These are phyloP conservation scores for Orbilia brochopaga DNA, from an alignment of 2,329 filamentous ascomycete species.

Conservation along the genomic window DNA sequence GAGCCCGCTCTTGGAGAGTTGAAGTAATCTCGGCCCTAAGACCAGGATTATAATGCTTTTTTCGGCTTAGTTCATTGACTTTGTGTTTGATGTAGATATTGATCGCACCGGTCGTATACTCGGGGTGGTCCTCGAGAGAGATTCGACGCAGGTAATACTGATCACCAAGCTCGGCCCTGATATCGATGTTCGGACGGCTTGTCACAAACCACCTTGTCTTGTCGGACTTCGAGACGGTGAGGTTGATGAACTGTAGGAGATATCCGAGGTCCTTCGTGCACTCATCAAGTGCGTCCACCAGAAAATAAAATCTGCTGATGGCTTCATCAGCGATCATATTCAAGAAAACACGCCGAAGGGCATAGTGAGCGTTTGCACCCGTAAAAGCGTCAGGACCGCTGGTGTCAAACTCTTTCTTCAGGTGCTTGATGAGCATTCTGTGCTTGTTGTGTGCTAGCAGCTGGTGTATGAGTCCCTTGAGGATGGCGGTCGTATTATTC, in stretches of 20 bases:
- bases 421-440: background rate
- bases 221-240: conserved; percentile 50
- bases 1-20: no score
- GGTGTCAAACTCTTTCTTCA: conserved; percentile 4
- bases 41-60: no score
- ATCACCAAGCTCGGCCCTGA: no score
- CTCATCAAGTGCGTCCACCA: conserved; percentile 63
- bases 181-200: conserved; percentile 59
- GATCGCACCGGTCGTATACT: no score
- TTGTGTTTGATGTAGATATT: no score
- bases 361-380: background rate
- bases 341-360: conserved; percentile 56
- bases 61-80: no score
- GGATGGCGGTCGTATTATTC: conserved; percentile 59
- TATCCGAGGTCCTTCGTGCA: conserved; percentile 55
- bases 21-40: no score
- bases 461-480: conserved; percentile 60
- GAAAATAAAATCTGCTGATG: conserved; percentile 52
- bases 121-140: no score
- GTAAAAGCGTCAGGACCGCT: background rate
- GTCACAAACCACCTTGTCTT: conserved; percentile 60
- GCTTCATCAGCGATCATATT: conserved; percentile 58
- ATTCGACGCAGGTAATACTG: no score
- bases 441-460: conserved; percentile 55
- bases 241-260: conserved; percentile 58